Percentiles rank a stretch among this genome's conserved stretches.
These are phyloP conservation scores for Petunia secreta DNA, from an alignment of 257 asterid species.

Conservation along the genomic window DNA sequence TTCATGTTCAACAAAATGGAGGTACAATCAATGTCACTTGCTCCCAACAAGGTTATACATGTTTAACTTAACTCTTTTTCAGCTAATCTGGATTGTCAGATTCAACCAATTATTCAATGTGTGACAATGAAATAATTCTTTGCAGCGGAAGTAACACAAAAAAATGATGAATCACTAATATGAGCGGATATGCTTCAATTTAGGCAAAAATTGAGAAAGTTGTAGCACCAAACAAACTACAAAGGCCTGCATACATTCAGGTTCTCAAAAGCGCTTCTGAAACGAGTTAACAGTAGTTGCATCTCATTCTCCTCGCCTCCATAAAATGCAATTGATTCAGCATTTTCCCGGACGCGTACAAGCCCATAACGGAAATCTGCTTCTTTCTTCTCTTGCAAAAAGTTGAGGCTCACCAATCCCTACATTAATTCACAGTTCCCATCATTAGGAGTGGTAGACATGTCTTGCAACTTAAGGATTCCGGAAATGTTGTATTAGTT, in stretches of 20 bases:
- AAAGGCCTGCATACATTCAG: conserved; percentile 60
- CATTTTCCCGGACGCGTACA: conserved; percentile 91
- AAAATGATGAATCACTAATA: conserved; percentile 17
- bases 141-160: conserved; percentile 3
- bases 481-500: neutral
- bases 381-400: conserved; percentile 94
- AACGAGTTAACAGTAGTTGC: conserved; percentile 74
- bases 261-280: conserved; percentile 88
- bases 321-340: conserved; percentile 95
- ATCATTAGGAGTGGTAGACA: conserved; percentile 10
- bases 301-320: conserved; percentile 92
- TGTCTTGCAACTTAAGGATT: conserved; percentile 18
- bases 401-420: conserved; percentile 83
- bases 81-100: conserved; percentile 15
- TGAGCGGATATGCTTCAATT: conserved; percentile 16
- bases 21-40: neutral
- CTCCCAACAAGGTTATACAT: conserved; percentile 11
- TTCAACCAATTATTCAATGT: conserved; percentile 1
- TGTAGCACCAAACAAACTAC: conserved; percentile 24
- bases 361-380: conserved; percentile 91
- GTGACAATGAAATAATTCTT: conserved; percentile 10
- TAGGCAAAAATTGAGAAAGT: conserved; percentile 13
- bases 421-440: conserved; percentile 35
- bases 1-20: conserved; percentile 3
- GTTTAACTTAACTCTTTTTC: conserved; percentile 14